These are phyloP conservation scores for Trichophaea hybrida DNA, from an alignment of 2,329 filamentous ascomycete species.

Conservation along the genomic window DNA sequence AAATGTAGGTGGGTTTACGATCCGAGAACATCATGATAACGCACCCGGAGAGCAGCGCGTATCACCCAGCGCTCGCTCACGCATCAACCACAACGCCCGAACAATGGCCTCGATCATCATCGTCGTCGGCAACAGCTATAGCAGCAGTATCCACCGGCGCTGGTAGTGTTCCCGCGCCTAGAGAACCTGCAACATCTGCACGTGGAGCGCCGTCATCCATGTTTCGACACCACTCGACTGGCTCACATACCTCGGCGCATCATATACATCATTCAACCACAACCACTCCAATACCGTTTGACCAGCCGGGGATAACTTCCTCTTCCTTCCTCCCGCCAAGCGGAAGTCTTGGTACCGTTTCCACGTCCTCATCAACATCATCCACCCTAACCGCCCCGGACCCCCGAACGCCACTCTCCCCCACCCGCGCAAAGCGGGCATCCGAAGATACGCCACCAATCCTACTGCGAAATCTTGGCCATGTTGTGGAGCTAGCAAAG, in stretches of 20 bases:
- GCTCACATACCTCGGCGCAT: slow-evolving; percentile 14
- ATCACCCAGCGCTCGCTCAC: slow-evolving; percentile 20
- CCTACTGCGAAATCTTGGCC: slow-evolving; percentile 73
- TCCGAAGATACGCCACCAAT: slow-evolving; percentile 41
- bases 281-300: neutral
- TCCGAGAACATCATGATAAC: slow-evolving; percentile 25
- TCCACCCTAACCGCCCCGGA: slow-evolving; percentile 2
- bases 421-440: slow-evolving; percentile 14
- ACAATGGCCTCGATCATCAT: slow-evolving; percentile 19
- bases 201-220: slow-evolving; percentile 15
- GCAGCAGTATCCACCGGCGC: neutral
- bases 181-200: slow-evolving; percentile 13
- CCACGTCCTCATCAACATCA: slow-evolving; percentile 2
- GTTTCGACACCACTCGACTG: slow-evolving; percentile 14
- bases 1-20: slow-evolving; percentile 23
- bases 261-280: neutral
- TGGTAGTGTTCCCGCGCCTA: slow-evolving; percentile 5
- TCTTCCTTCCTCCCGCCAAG: neutral
- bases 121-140: slow-evolving; percentile 1
- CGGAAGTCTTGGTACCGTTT: slow-evolving; percentile 1
- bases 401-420: slow-evolving; percentile 18
- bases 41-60: slow-evolving; percentile 22
- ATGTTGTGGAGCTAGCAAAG: slow-evolving; percentile 76
- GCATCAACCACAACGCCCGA: slow-evolving; percentile 13
- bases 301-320: neutral